Evolutionary conservation across 2,329 filamentous ascomycete genomes (phyloP).

Genomic region (Gnomoniopsis sp.): DNA sequence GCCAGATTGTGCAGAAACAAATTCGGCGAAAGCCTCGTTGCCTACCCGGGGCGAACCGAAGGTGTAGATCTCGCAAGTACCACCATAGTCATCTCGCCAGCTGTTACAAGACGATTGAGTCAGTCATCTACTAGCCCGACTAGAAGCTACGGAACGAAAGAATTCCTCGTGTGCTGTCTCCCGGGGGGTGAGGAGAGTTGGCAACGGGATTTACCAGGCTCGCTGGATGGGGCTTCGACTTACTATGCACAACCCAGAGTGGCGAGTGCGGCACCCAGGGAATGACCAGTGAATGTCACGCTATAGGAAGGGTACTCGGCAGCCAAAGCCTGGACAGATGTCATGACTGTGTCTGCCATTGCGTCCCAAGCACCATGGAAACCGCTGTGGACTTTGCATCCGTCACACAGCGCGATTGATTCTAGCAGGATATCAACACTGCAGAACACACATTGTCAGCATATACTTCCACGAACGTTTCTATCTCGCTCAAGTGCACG

Average conservation of each 20-base stretch:
- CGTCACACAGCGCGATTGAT: slow-evolving; percentile 30
- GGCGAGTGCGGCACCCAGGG: slow-evolving; percentile 28
- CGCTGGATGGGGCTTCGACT: slow-evolving; percentile 7
- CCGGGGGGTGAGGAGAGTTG: background rate
- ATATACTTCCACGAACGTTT: background rate
- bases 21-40: slow-evolving; percentile 24
- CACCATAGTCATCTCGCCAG: slow-evolving; percentile 15
- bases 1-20: slow-evolving; percentile 21
- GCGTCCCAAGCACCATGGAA: slow-evolving; percentile 22
- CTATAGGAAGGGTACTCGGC: slow-evolving; percentile 21
- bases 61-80: slow-evolving; percentile 24
- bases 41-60: slow-evolving; percentile 30
- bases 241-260: slow-evolving; percentile 23
- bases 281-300: slow-evolving; percentile 27
- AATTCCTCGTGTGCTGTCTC: background rate
- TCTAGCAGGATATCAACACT: slow-evolving; percentile 35
- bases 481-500: background rate
- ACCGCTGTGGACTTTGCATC: slow-evolving; percentile 25
- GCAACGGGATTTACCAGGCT: background rate
- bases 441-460: background rate
- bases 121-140: background rate
- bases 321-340: slow-evolving; percentile 18
- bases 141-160: background rate
- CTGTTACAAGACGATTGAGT: background rate
- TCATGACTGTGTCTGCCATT: slow-evolving; percentile 18